phyloP scores from a whole-genome alignment of 176 grass and related monocot species.

The Triticum urartu region DNA sequence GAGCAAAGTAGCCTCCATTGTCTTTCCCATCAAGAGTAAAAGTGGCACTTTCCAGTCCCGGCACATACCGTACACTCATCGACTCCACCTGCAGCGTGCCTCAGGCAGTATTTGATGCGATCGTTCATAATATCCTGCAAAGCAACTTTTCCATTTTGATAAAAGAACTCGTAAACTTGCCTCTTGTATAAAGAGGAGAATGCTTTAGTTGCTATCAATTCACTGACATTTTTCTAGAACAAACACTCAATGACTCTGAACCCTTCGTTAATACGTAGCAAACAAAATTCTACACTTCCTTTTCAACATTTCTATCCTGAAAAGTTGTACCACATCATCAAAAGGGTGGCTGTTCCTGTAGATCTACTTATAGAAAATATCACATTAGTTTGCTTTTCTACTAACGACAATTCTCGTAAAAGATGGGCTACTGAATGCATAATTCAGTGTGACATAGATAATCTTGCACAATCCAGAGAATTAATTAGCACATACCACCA shows the following conservation, averaged over 20 bases:
- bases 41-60: slow-evolving; percentile 69
- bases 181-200: too few species aligned
- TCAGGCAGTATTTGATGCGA: slow-evolving; percentile 84
- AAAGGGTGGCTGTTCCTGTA: neutral
- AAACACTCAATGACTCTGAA: too few species aligned
- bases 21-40: slow-evolving; percentile 38
- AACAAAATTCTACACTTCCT: too few species aligned
- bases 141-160: neutral
- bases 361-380: neutral
- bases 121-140: slow-evolving; percentile 83
- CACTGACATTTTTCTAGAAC: too few species aligned
- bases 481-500: slow-evolving; percentile 63
- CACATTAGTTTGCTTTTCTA: slow-evolving; percentile 5
- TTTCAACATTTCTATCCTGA: neutral
- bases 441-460: neutral
- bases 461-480: neutral
- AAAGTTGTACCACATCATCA: neutral
- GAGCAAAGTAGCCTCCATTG: neutral
- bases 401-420: neutral
- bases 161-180: neutral
- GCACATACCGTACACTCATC: slow-evolving; percentile 68
- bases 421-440: neutral
- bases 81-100: slow-evolving; percentile 55
- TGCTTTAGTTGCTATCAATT: too few species aligned
- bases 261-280: too few species aligned